Conservation (phyloP, 805 yeast genomes). For the Pichia occidentalis region DNA sequence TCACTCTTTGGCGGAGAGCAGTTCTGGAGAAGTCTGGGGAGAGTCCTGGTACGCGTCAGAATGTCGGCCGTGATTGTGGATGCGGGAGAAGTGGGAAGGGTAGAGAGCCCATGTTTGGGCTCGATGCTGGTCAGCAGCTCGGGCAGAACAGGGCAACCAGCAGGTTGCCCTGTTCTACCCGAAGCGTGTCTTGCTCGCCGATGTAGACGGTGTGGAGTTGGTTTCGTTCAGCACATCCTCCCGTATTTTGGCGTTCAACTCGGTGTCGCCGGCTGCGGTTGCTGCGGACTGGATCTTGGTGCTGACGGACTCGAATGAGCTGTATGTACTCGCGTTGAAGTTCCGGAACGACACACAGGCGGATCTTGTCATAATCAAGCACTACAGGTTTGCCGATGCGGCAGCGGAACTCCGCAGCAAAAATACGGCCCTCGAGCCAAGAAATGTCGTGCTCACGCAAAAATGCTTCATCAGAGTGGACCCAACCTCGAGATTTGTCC, state of each 20-base stretch:
- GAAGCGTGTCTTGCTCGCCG: too few species aligned
- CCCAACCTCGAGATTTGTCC: constrained; percentile 15
- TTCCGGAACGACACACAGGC: neutral
- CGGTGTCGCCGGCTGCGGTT: constrained; percentile 17
- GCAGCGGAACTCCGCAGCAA: neutral
- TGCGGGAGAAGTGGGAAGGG: neutral
- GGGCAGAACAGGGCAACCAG: too few species aligned
- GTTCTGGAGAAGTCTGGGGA: too few species aligned
- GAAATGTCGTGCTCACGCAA: constrained; percentile 11
- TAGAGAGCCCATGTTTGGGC: neutral
- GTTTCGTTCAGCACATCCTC: neutral
- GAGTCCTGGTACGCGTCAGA: neutral
- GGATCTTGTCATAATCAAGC: constrained; percentile 16
- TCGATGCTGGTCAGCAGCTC: too few species aligned
- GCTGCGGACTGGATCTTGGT: constrained; percentile 20
- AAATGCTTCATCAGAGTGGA: constrained; percentile 21
- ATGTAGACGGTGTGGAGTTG: neutral
- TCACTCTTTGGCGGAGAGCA: too few species aligned
- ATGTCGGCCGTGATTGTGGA: constrained; percentile 6
- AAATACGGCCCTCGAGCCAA: neutral
- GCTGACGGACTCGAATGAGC: constrained; percentile 20
- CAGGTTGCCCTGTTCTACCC: too few species aligned
- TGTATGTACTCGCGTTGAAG: constrained; percentile 17
- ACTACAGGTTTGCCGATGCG: constrained; percentile 13
- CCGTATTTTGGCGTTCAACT: constrained; percentile 17